phyloP scores from a whole-genome alignment of 257 asterid species.

The Nicotiana benthamiana region DNA sequence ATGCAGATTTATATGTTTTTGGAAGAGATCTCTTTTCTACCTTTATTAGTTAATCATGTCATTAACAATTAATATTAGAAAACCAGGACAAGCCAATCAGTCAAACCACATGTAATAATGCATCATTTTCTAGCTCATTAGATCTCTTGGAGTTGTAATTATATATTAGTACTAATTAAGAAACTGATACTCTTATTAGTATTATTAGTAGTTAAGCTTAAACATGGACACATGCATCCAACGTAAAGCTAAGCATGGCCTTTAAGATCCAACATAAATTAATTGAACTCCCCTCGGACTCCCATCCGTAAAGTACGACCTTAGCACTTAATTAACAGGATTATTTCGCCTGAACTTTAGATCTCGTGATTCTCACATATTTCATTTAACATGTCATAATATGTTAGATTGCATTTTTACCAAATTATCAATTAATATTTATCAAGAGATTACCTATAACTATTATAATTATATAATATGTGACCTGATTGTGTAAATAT shows the following conservation, averaged over 20 bases:
- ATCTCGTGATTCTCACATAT: too few relatives aligned
- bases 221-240: not conserved
- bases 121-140: not conserved
- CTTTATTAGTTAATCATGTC: not conserved
- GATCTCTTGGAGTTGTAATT: not conserved
- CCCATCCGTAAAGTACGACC: too few relatives aligned
- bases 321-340: too few relatives aligned
- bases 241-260: not conserved
- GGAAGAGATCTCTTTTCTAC: not conserved
- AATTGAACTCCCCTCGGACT: too few relatives aligned
- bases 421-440: too few relatives aligned
- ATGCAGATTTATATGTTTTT: not conserved
- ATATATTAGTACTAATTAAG: not conserved
- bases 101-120: not conserved
- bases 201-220: not conserved
- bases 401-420: too few relatives aligned
- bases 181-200: not conserved
- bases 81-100: not conserved
- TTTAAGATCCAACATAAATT: not conserved
- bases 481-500: too few relatives aligned
- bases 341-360: too few relatives aligned
- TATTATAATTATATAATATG: too few relatives aligned
- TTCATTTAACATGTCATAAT: too few relatives aligned
- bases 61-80: not conserved
- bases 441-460: too few relatives aligned